A percentile compares a stretch with the other conserved stretches of the same genome.
These are phyloP conservation scores for Fraxinus americana DNA, from an alignment of 257 asterid genomes.

Conservation along the genomic window DNA sequence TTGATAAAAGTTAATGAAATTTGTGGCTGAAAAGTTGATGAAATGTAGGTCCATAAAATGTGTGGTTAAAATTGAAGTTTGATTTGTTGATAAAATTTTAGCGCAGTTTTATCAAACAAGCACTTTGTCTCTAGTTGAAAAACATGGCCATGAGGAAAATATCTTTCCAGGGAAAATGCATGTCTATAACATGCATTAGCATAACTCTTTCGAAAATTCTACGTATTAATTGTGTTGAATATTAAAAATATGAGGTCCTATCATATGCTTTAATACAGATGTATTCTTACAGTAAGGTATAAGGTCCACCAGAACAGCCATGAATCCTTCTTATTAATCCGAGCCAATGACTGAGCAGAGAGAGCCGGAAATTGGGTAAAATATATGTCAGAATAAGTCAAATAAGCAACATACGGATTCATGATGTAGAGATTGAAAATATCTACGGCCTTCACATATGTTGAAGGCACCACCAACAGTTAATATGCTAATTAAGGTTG, in stretches of 20 bases:
- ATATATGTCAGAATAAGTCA: conserved; percentile 9
- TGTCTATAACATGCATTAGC: not conserved
- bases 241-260: not conserved
- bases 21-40: too few species aligned
- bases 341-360: conserved; percentile 72
- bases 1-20: too few species aligned
- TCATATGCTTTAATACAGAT: conserved; percentile 12
- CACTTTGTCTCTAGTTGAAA: not conserved
- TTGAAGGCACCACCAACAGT: not conserved
- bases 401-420: conserved; percentile 4
- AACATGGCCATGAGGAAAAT: not conserved
- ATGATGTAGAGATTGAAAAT: not conserved
- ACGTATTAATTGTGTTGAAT: not conserved
- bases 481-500: conserved; percentile 8
- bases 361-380: conserved; percentile 4
- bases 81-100: too few species aligned
- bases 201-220: not conserved
- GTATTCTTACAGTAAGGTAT: conserved; percentile 71
- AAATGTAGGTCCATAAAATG: too few species aligned
- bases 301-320: conserved; percentile 99
- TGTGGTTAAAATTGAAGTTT: too few species aligned
- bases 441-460: not conserved
- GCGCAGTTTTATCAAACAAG: too few species aligned
- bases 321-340: conserved; percentile 97
- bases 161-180: not conserved